Evolutionary conservation across 208 protist genomes (phyloP).

Genomic region (Borovskyia barvae): DNA sequence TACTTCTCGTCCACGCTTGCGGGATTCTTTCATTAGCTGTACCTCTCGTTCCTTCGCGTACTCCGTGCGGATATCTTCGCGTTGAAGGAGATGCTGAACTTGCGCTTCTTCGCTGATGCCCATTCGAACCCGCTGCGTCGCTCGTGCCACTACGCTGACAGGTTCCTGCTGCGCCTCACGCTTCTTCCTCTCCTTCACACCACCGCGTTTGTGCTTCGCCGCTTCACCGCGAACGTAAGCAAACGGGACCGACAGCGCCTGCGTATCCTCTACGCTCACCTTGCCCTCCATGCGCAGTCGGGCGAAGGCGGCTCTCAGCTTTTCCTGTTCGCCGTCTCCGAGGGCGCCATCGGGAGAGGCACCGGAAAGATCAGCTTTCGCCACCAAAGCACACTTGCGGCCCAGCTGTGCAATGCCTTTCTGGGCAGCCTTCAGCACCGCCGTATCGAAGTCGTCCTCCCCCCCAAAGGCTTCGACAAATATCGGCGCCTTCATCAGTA

Average conservation of each 20-base stretch:
- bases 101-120: conserved; percentile 86
- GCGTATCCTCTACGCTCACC: conserved; percentile 64
- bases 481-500: conserved; percentile 51
- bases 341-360: conserved; percentile 34
- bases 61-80: conserved; percentile 56
- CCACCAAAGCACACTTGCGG: conserved; percentile 58
- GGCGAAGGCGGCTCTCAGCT: conserved; percentile 49
- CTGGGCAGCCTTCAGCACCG: conserved; percentile 51
- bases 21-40: conserved; percentile 33
- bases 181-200: conserved; percentile 53
- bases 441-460: conserved; percentile 33
- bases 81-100: conserved; percentile 59
- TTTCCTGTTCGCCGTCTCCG: conserved; percentile 40
- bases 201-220: conserved; percentile 56
- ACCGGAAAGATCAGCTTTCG: conserved; percentile 57
- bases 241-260: conserved; percentile 76
- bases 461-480: conserved; percentile 66
- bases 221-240: conserved; percentile 53
- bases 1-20: conserved; percentile 42
- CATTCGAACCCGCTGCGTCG: conserved; percentile 74
- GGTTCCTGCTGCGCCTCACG: conserved; percentile 53
- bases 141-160: conserved; percentile 54
- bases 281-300: conserved; percentile 61
- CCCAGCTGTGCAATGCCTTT: conserved; percentile 63
- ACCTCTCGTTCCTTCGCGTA: conserved; percentile 54